Conservation (phyloP, 768 basidiomycete genomes). For the Mycena amicta region DNA sequence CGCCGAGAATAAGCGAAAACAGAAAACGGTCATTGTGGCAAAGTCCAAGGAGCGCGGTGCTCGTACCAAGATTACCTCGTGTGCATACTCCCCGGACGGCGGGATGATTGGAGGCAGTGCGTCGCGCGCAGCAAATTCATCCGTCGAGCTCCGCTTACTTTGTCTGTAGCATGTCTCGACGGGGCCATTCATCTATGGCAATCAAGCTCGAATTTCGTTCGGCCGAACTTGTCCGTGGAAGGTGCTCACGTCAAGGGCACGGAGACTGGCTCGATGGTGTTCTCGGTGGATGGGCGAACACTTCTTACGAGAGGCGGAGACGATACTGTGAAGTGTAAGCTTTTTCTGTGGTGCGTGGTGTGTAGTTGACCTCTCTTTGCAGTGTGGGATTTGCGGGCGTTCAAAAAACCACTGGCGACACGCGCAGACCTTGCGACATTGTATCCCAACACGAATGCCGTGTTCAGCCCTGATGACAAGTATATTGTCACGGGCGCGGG, state of each 20-base stretch:
- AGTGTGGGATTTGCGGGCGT: conserved; percentile 95
- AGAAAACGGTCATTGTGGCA: conserved; percentile 94
- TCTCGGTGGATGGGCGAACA: conserved; percentile 85
- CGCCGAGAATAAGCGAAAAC: conserved; percentile 87
- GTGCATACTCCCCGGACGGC: conserved; percentile 90
- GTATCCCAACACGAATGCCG: conserved; percentile 91
- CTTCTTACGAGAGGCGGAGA: conserved; percentile 91
- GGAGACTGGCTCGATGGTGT: conserved; percentile 84
- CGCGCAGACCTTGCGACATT: conserved; percentile 67
- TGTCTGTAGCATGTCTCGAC: conserved; percentile 92
- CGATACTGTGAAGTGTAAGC: conserved; percentile 92
- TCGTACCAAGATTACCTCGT: conserved; percentile 86
- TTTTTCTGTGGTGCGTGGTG: conserved; percentile 8
- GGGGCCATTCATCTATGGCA: conserved; percentile 95
- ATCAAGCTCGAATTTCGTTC: conserved; percentile 87
- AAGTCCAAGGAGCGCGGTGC: conserved; percentile 95
- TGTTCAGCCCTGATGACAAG: conserved; percentile 94
- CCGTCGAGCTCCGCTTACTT: no score
- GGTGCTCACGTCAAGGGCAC: conserved; percentile 85
- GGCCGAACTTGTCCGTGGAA: conserved; percentile 86
- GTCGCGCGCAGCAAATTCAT: no score
- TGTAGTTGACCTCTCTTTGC: conserved; percentile 3
- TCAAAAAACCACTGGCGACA: conserved; percentile 86
- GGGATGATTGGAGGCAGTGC: conserved; percentile 85
- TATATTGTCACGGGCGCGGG: conserved; percentile 84